Percentiles rank a stretch among this genome's conserved stretches.
Evolutionary conservation across 768 basidiomycete genomes (phyloP).

Genomic region (Pleurotus cornucopiae): DNA sequence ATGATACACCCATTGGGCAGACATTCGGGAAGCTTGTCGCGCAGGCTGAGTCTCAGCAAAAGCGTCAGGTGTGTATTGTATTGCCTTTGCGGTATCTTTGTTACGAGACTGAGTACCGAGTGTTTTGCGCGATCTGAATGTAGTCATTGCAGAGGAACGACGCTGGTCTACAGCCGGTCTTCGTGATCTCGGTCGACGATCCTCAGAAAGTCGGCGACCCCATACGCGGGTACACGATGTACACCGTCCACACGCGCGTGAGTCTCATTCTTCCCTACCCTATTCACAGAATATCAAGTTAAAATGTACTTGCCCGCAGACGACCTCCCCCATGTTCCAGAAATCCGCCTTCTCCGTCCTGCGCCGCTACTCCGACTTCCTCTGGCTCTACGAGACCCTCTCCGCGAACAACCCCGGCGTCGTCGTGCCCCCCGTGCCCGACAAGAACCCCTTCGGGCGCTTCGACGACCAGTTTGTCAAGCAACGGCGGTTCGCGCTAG

Average conservation of each 20-base stretch:
- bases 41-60: conserved; percentile 1
- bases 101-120: too few relatives aligned
- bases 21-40: conserved; percentile 18
- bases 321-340: conserved; percentile 79
- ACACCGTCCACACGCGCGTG: conserved; percentile 90
- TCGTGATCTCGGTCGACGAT: conserved; percentile 90
- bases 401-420: conserved; percentile 93
- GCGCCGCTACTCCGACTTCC: conserved; percentile 95
- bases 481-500: conserved; percentile 77
- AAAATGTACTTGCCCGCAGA: conserved; percentile 37
- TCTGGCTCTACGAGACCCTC: conserved; percentile 92
- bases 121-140: too few relatives aligned
- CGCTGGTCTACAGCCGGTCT: conserved; percentile 61
- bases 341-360: conserved; percentile 89
- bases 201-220: conserved; percentile 97
- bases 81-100: not conserved
- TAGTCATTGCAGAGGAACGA: conserved; percentile 24
- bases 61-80: not conserved
- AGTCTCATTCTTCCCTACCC: conserved; percentile 16
- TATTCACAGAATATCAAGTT: not conserved
- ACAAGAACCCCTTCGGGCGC: conserved; percentile 90
- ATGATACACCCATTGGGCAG: conserved; percentile 64
- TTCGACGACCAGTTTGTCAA: conserved; percentile 92
- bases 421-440: conserved; percentile 93
- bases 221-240: conserved; percentile 90